Conservation (phyloP, 805 yeast genomes). For the Yamadazyma philogaea region DNA sequence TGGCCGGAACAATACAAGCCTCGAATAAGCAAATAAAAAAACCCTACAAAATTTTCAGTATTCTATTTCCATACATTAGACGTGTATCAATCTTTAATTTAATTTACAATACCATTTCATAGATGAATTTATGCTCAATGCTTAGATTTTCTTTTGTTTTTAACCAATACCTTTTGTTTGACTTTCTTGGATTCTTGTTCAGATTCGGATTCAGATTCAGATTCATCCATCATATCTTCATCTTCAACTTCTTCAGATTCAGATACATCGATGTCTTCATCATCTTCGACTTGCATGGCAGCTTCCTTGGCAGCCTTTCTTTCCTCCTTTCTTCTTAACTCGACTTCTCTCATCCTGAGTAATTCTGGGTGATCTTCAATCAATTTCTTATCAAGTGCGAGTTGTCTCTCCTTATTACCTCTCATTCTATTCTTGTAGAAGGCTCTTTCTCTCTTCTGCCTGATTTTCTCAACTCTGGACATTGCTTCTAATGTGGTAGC, state of each 20-base stretch:
- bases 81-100: constrained; percentile 2
- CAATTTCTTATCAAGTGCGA: constrained; percentile 81
- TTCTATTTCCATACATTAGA: neutral
- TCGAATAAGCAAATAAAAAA: neutral
- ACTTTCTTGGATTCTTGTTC: constrained; percentile 27
- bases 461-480: constrained; percentile 93
- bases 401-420: constrained; percentile 86
- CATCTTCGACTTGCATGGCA: constrained; percentile 42
- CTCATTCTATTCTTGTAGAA: constrained; percentile 99
- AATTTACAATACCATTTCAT: constrained; percentile 12
- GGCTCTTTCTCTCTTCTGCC: constrained; percentile 94
- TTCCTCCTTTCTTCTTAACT: constrained; percentile 72
- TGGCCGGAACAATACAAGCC: constrained; percentile 13
- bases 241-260: constrained; percentile 47
- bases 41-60: neutral
- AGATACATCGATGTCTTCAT: constrained; percentile 37
- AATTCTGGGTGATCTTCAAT: constrained; percentile 87
- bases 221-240: constrained; percentile 29
- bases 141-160: constrained; percentile 44
- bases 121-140: constrained; percentile 10
- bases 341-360: constrained; percentile 90
- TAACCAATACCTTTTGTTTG: constrained; percentile 57
- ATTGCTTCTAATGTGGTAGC: constrained; percentile 92
- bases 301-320: constrained; percentile 61
- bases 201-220: constrained; percentile 44